Percentiles rank a stretch among this genome's conserved stretches.
phyloP scores from a whole-genome alignment of 1,284 basidiomycete genomes.

The Singerocomus inundabilis region DNA sequence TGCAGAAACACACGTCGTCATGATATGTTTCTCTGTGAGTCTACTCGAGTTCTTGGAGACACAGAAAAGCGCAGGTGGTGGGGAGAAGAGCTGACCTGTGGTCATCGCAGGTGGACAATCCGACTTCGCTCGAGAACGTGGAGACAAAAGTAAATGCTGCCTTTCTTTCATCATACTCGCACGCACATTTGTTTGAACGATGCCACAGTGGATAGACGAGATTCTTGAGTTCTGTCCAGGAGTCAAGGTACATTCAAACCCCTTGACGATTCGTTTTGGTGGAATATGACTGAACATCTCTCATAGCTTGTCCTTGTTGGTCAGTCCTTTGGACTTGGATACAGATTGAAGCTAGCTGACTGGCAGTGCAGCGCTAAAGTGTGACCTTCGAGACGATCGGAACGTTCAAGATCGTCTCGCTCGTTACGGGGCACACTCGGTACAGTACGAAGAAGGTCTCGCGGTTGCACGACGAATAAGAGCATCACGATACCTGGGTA shows the following conservation, averaged over 20 bases:
- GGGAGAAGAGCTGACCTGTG: no score
- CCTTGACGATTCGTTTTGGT: conserved; percentile 4
- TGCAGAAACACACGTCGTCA: conserved; percentile 92
- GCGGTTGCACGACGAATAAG: conserved; percentile 86
- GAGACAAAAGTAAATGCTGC: conserved; percentile 72
- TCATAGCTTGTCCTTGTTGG: conserved; percentile 81
- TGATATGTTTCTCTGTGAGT: conserved; percentile 90
- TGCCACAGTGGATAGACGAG: conserved; percentile 80
- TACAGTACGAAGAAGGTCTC: conserved; percentile 90
- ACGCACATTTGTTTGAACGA: conserved; percentile 1
- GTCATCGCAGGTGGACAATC: conserved; percentile 75
- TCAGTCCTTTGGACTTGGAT: conserved; percentile 39
- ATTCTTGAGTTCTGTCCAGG: conserved; percentile 89
- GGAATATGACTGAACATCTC: conserved; percentile 10
- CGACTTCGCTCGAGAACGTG: conserved; percentile 88
- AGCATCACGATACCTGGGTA: conserved; percentile 89
- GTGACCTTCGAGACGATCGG: conserved; percentile 85
- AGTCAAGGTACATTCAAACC: conserved; percentile 64
- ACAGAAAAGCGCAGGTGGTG: neutral
- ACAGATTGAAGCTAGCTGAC: conserved; percentile 11
- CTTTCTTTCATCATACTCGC: neutral
- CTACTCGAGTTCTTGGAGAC: neutral
- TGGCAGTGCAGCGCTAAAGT: conserved; percentile 75
- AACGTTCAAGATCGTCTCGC: conserved; percentile 65
- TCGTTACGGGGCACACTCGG: conserved; percentile 63